These are phyloP conservation scores for Fagopyrum tataricum DNA, from an alignment of 148 eudicot genomes.

Conservation along the genomic window DNA sequence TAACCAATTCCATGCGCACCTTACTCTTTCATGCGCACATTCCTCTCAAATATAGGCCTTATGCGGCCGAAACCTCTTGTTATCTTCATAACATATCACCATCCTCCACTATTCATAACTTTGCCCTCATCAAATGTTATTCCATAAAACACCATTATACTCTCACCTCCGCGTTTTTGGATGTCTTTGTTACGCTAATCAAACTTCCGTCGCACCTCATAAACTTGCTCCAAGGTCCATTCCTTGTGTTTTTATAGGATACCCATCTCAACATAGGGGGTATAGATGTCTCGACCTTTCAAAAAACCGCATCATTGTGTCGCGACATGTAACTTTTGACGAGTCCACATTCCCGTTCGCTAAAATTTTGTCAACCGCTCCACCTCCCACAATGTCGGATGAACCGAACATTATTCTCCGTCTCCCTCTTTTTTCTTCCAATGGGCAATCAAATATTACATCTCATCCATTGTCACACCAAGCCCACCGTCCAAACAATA, in stretches of 20 bases:
- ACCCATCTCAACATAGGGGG: not conserved
- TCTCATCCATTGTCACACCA: no score
- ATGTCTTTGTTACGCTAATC: not conserved
- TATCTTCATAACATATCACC: not conserved
- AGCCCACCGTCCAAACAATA: no score
- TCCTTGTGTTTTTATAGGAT: not conserved
- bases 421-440: no score
- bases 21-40: no score
- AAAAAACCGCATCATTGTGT: not conserved
- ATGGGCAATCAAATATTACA: no score
- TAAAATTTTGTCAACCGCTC: not conserved
- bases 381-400: no score
- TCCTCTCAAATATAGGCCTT: not conserved
- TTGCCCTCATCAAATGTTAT: not conserved
- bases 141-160: not conserved
- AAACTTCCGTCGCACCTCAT: not conserved
- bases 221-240: not conserved
- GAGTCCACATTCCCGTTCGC: not conserved
- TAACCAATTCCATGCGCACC: not conserved
- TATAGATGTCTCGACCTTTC: not conserved
- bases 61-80: not conserved
- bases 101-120: not conserved
- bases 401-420: no score
- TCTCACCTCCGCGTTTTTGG: not conserved
- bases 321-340: not conserved